Evolutionary conservation across 495 filamentous ascomycete genomes (phyloP), one percentile per base, ranked within the genome.

Genomic region (Cryomyces antarcticus): DNA sequence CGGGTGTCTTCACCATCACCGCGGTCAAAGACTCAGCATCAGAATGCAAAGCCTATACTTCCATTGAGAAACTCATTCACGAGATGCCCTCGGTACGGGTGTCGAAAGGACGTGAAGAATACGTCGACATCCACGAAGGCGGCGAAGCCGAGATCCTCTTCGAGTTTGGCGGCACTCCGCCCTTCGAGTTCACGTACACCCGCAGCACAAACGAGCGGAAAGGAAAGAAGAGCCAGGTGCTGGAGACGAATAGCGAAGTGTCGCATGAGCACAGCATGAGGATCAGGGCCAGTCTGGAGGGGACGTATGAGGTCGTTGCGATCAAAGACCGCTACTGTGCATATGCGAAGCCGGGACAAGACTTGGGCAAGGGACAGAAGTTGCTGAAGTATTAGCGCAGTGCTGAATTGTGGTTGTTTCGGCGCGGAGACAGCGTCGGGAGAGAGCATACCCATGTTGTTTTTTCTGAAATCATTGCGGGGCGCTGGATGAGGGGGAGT

Each of bases 131-230:
- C 45, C 89, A 95, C 55, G 88, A 96, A 63, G 89, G 89, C 53
- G 80, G 82, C 49, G 79, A 86, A 59, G 83, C 87, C 11, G 82
- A 93, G 57, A 83, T 97, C 44, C 63, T 81, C 36, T 95, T 96
- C 49, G 78, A 88, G 51, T 95, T 97, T 57, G 82, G 78, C 63
- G 89, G 89, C 37, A 88, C 84, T 7, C 89, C 89, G 46, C 89
- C 89, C 7, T 97, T 97, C 54, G 86, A 95, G 60, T 96, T 95
- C 58, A 93, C 86, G 60, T 95, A 89, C 54, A 95, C 88, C 30
- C 71, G 89, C 48, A 87, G 80, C 57, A 81, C 82, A 35, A 93
- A 89, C 57, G 73, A 70, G 12, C 54, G 39, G 31, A 40, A 30
- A 33, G 52, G 52, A 10, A 50, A 50, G 48, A 52, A 51, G 47